Evolutionary conservation across 2,329 filamentous ascomycete genomes (phyloP).

Genomic region (Paracorniculantispora psalliotae): DNA sequence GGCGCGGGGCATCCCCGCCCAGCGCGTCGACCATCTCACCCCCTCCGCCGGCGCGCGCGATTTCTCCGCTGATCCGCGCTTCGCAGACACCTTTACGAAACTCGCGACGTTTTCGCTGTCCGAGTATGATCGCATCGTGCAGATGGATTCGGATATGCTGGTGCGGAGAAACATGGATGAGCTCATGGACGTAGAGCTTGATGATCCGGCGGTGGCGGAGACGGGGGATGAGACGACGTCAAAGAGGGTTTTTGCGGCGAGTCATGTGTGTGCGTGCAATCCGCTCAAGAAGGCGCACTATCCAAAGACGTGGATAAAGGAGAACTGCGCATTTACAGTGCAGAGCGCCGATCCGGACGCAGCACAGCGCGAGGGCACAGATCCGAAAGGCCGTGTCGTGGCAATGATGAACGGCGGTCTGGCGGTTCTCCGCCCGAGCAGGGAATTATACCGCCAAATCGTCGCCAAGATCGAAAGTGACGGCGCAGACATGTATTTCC

Average conservation of each 20-base stretch:
- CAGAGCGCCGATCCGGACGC: conserved; percentile 43
- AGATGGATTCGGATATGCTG: conserved; percentile 87
- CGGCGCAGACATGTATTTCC: conserved; percentile 47
- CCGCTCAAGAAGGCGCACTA: conserved; percentile 75
- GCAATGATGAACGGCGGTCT: conserved; percentile 51
- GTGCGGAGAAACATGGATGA: conserved; percentile 84
- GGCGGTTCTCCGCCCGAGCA: conserved; percentile 51
- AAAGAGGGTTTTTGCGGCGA: conserved; percentile 70
- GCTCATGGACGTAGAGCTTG: conserved; percentile 76
- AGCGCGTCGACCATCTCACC: conserved; percentile 67
- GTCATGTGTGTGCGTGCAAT: conserved; percentile 83
- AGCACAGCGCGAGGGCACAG: conserved; percentile 42
- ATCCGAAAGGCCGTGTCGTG: conserved; percentile 42
- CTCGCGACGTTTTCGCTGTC: conserved; percentile 71
- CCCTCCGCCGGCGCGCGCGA: conserved; percentile 56
- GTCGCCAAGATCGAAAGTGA: conserved; percentile 44
- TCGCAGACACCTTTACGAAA: conserved; percentile 89
- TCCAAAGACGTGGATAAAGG: conserved; percentile 60
- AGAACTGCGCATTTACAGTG: conserved; percentile 54
- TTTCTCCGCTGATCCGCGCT: conserved; percentile 73
- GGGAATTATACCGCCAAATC: conserved; percentile 45
- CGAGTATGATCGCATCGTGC: conserved; percentile 74
- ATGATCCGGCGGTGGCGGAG: conserved; percentile 35
- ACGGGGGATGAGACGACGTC: conserved; percentile 33
- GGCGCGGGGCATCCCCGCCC: conserved; percentile 62